Base-by-base conservation (phyloP, 805 yeast genomes). In the Yamadazyma philogaea region DNA sequence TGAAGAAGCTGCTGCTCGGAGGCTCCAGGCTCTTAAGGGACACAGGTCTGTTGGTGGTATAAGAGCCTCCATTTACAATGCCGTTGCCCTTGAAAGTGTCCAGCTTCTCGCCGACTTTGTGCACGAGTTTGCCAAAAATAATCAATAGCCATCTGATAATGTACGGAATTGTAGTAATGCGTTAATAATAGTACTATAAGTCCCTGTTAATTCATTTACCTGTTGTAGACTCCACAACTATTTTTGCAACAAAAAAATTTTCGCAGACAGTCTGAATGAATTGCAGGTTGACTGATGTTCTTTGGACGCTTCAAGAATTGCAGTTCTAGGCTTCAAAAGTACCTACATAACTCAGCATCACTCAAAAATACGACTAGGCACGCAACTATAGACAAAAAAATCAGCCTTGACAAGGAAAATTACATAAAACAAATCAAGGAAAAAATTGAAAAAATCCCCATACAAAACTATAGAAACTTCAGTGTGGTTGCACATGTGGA, bases 31-130 rank as follows among this genome's bases (percentile, higher is more conserved):
- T 6, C 74, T 91, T 56, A 87, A 89, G 66, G 98, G 99, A 32
- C 98, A 91, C 66, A 79, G 98, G 62, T 87, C 96, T 3, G 98
- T 91, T 34, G 98, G 98, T 39, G 99, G 99, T 22, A 84, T 93
- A 66, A 82, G 99, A 64, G 90, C 95, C 12, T 89, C 97, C 11
- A 70, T 89, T 42, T 90, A 91, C 64, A 91, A 93, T 57, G 96
- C 98, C 12, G 85, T 93, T 40, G 62, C 81, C 4, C 66, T 78
- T 37, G 72, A 75, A 17, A 78, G 87, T 54, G 82, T 80, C 21
- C 67, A 78, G 47, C 53, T 68, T 43, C 69, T 88, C 51, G 80
- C 74, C 28, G 66, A 71, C 16, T 87, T 77, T 53, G 64, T 86
- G 34, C 64, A 70, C 16, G 72, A 77, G 36, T 88, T 84, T 67